Base-by-base conservation (phyloP, 2,329 filamentous ascomycete species). In the Orbilia blumenaviensis region DNA sequence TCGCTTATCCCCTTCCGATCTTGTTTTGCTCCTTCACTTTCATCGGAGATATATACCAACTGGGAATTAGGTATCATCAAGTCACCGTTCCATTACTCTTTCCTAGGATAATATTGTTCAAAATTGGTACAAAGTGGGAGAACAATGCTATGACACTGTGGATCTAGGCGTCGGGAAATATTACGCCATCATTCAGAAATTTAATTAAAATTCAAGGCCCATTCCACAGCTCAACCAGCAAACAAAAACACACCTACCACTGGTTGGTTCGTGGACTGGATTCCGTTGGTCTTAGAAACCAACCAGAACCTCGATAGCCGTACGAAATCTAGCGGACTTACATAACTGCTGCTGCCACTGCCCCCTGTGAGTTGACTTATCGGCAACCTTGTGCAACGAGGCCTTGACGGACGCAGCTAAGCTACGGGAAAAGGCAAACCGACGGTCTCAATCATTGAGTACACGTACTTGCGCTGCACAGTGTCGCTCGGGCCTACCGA, bases 11-110 rank as follows among this genome's bases (percentile, higher is more conserved):
- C 64, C 64, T 52, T 50, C 42, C 66, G 25, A 48, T 9, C 66
- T 7, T 41, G 50, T 56, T 41, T 64, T 64, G 12, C 72, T 54
- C 71, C 71, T 75, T 63, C 71, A 32, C 21, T 75, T 76, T 76
- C 61, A 34, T 64, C n/a, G 71, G 25, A 23, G 29, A 61, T 41
- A 56, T 56, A 18, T 10, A 62, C 21, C 48, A 48, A 25, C 36
- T 41, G 63, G 29, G 44, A 41, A 6, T 34, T 27, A 48, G 62
- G 64, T 25, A 41, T n/a, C n/a, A n/a, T n/a, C n/a, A n/a, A n/a
- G n/a, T n/a, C n/a, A n/a, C n/a, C n/a, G n/a, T n/a, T n/a, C 32
- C 46, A 25, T 21, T 41, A 36, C 50, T 21, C 36, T 36, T 41
- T 41, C 14, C 38, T 12, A 46, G n/a, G n/a, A n/a, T n/a, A 46